Evolutionary conservation across 1,284 basidiomycete genomes (phyloP).

Genomic region (Leccinum laetum): DNA sequence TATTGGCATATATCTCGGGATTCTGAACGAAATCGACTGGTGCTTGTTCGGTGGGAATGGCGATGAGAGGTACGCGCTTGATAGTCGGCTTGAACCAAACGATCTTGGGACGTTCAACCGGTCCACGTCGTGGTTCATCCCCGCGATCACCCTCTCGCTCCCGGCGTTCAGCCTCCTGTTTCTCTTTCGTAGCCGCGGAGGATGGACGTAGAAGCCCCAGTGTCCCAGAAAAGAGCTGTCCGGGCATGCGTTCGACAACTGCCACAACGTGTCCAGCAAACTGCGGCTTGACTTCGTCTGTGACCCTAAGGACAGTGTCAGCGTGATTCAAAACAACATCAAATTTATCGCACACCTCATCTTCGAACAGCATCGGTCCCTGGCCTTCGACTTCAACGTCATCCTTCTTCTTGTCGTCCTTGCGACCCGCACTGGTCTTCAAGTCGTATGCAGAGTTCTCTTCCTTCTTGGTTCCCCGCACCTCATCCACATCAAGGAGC

Average conservation of each 20-base stretch:
- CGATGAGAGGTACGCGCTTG: conserved; percentile 98
- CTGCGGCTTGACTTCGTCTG: conserved; percentile 95
- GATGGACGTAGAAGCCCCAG: conserved; percentile 95
- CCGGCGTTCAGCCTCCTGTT: conserved; percentile 97
- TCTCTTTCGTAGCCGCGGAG: conserved; percentile 98
- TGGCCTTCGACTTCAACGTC: conserved; percentile 99
- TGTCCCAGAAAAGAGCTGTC: conserved; percentile 97
- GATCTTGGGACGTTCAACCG: conserved; percentile 94
- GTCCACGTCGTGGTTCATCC: conserved; percentile 72
- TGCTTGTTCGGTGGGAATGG: conserved; percentile 99
- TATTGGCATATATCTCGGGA: conserved; percentile 88
- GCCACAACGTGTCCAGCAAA: conserved; percentile 98
- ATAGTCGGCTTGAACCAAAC: conserved; percentile 99
- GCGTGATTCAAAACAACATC: neutral
- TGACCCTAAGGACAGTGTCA: conserved; percentile 60
- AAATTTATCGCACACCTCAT: conserved; percentile 76
- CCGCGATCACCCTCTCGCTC: conserved; percentile 94
- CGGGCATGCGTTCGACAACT: conserved; percentile 98
- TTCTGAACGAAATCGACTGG: conserved; percentile 96
- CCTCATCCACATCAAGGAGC: conserved; percentile 96
- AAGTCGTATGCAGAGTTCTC: conserved; percentile 93
- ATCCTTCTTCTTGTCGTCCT: conserved; percentile 99
- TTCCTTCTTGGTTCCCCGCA: conserved; percentile 99
- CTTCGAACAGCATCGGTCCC: conserved; percentile 94
- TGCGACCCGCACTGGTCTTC: conserved; percentile 75